Conservation (phyloP, 2,329 filamentous ascomycete genomes). For the Lachnellula hyalina region DNA sequence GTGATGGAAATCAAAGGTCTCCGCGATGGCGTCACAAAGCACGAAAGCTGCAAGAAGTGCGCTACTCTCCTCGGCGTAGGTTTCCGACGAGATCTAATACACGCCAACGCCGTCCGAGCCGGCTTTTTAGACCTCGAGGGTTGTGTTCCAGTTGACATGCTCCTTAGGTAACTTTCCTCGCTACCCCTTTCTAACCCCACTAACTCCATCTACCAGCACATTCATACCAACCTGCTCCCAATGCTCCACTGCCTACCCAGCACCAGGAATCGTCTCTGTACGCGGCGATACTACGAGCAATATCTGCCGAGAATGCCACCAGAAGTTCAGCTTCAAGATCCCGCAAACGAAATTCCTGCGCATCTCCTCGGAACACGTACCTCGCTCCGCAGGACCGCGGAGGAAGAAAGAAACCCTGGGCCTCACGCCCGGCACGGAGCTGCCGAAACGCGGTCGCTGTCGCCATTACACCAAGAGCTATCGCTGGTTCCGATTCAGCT, state of each 20-base stretch:
- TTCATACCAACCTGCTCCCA: constrained; percentile 73
- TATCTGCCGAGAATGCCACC: constrained; percentile 74
- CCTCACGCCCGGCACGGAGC: constrained; percentile 50
- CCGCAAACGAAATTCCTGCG: constrained; percentile 73
- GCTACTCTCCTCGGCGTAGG: constrained; percentile 44
- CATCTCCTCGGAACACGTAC: constrained; percentile 46
- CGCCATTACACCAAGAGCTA: constrained; percentile 53
- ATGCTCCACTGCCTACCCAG: constrained; percentile 64
- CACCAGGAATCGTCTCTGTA: constrained; percentile 63
- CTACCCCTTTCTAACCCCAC: neutral
- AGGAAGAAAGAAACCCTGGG: constrained; percentile 50
- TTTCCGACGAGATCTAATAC: constrained; percentile 66
- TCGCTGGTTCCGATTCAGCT: constrained; percentile 62
- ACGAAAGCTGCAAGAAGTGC: constrained; percentile 54
- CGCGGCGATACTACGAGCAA: constrained; percentile 68
- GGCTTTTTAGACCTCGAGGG: constrained; percentile 74
- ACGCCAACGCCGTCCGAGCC: constrained; percentile 66
- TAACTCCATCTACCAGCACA: constrained; percentile 43
- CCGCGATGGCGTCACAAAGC: constrained; percentile 48
- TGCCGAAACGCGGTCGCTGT: constrained; percentile 50
- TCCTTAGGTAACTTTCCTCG: constrained; percentile 52
- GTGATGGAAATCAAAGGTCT: constrained; percentile 63
- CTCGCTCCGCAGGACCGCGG: constrained; percentile 35
- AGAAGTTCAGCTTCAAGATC: constrained; percentile 73
- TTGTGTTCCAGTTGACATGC: constrained; percentile 69